Base-by-base conservation (phyloP, 2,329 filamentous ascomycete species). In the Ophiostoma sp. region DNA sequence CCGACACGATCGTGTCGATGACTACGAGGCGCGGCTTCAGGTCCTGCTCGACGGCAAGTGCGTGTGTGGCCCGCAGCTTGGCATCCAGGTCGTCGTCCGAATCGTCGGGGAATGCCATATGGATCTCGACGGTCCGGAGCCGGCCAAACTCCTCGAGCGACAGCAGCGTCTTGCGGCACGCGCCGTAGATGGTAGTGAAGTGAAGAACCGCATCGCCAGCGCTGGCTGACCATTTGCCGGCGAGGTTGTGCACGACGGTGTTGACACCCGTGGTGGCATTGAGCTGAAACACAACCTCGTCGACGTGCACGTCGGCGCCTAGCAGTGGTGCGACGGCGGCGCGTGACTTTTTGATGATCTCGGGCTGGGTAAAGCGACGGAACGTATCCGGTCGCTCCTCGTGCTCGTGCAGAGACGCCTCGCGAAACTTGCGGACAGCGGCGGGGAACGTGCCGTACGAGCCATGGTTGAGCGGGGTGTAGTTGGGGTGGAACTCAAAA, bases 261-360 rank as follows among this genome's bases (percentile, higher is more conserved):
- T 90, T 90, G 45, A 89, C 76, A 38, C 85, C 87, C 0, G 86
- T 90, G 0, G 89, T 91, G 27, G 89, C 88, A 75, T 93, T 93
- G 38, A 85, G 83, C 2, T 92, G 83, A 70, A 91, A 85, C 1
- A 91, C 89, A 45, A 88, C 80, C 67, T 88, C 85, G 36, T 85
- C 78, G 18, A 66, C 18, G 64, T 70, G 47, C 0, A 79, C 74
- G 55, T 65, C 40, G 16, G 18, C 73, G 70, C 89, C 84, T 64
- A 93, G 80, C 49, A 88, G 73, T n/a, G 80, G 77, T 2, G 86
- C 84, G 36, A 92, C 75, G 1, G 83, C 83, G 60, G 76, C 76
- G 16, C 90, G 87, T 18, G 87, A 82, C 65, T 81, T 76, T 68
- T 85, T 82, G 0, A 91, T 78, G 8, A 84, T 78, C 14, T 77